Evolutionary conservation across 2,329 filamentous ascomycete species (phyloP).

Genomic region (Cucurbitaria berberidis): DNA sequence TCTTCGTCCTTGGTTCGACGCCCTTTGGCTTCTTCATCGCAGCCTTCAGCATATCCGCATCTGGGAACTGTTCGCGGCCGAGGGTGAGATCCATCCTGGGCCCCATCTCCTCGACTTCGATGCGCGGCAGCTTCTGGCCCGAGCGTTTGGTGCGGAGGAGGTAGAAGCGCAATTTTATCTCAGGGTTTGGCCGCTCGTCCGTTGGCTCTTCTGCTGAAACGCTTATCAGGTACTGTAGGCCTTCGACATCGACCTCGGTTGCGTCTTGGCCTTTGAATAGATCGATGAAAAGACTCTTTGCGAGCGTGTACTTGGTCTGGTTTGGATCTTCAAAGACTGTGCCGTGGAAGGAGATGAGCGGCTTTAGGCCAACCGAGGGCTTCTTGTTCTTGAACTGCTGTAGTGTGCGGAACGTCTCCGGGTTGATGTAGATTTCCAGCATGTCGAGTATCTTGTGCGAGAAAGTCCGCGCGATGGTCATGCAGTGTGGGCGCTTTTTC

Average conservation of each 20-base stretch:
- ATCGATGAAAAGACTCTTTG: constrained; percentile 87
- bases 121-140: constrained; percentile 83
- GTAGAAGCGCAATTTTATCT: constrained; percentile 76
- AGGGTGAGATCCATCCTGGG: constrained; percentile 91
- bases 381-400: constrained; percentile 73
- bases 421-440: constrained; percentile 85
- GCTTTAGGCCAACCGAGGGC: constrained; percentile 78
- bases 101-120: constrained; percentile 95
- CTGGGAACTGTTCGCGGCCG: constrained; percentile 79
- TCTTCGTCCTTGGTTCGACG: constrained; percentile 80
- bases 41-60: constrained; percentile 82
- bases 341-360: constrained; percentile 89
- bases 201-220: constrained; percentile 71
- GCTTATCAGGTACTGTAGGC: constrained; percentile 87
- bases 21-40: constrained; percentile 85
- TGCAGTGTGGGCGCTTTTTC: constrained; percentile 93
- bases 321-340: constrained; percentile 85
- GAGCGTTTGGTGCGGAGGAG: constrained; percentile 84
- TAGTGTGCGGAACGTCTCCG: constrained; percentile 71
- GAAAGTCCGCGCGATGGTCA: constrained; percentile 85
- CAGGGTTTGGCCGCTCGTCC: constrained; percentile 51
- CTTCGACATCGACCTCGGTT: constrained; percentile 90
- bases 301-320: constrained; percentile 78
- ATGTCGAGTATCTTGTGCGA: constrained; percentile 90
- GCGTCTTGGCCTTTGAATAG: constrained; percentile 85